A percentile compares a stretch with the other conserved stretches of the same genome.
These are phyloP conservation scores for Nicotiana paniculata DNA, from an alignment of 257 asterid species.

Conservation along the genomic window DNA sequence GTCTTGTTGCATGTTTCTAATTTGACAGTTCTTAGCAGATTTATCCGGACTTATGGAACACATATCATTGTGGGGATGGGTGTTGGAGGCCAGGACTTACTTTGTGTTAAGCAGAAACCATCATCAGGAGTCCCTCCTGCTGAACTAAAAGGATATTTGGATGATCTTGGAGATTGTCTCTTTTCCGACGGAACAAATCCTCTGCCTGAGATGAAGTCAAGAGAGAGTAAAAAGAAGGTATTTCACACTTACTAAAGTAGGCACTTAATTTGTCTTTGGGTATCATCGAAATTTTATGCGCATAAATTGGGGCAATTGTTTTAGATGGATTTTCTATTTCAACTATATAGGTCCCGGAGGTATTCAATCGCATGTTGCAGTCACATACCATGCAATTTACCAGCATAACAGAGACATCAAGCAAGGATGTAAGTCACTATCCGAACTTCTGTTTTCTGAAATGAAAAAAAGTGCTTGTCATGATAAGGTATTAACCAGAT, in stretches of 20 bases:
- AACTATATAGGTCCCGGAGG: constrained; percentile 73
- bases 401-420: constrained; percentile 88
- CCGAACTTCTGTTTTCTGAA: background rate
- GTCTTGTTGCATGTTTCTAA: constrained; percentile 16
- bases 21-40: constrained; percentile 41
- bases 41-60: constrained; percentile 89
- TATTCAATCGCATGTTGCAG: constrained; percentile 88
- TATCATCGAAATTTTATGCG: constrained; percentile 12
- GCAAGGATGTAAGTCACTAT: constrained; percentile 77
- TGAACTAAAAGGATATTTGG: constrained; percentile 87
- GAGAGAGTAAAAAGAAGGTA: constrained; percentile 62
- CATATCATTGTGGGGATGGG: constrained; percentile 93
- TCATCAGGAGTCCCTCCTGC: constrained; percentile 79
- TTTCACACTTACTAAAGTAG: background rate
- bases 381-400: constrained; percentile 90
- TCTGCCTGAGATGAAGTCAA: constrained; percentile 55
- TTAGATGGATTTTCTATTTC: constrained; percentile 12
- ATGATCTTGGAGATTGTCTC: constrained; percentile 89
- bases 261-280: constrained; percentile 2
- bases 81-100: constrained; percentile 96
- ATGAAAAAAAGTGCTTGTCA: constrained; percentile 4
- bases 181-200: constrained; percentile 81
- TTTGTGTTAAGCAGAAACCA: constrained; percentile 86
- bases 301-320: background rate
- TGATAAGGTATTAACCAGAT: constrained; percentile 15